These are phyloP conservation scores for Curvularia lunata DNA, from an alignment of 2,329 filamentous ascomycete species.

Conservation along the genomic window DNA sequence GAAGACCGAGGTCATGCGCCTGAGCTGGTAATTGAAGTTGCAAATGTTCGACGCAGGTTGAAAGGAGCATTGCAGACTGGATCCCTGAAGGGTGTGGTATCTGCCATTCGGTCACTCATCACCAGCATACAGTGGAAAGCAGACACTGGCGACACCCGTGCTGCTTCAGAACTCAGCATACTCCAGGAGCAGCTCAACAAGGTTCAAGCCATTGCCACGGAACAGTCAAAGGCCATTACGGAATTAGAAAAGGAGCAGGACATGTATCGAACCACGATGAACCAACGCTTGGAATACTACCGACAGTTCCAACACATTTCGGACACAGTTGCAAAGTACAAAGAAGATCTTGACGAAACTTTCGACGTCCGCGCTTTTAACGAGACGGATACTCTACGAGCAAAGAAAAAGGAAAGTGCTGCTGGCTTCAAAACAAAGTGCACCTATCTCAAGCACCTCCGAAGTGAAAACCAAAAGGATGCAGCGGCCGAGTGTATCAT, in stretches of 20 bases:
- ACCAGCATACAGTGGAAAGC: slow-evolving; percentile 66
- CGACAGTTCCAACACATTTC: slow-evolving; percentile 89
- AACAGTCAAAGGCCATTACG: slow-evolving; percentile 59
- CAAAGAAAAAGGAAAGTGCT: slow-evolving; percentile 63
- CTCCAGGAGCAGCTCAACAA: slow-evolving; percentile 67
- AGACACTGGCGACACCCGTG: slow-evolving; percentile 61
- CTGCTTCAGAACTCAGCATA: slow-evolving; percentile 68
- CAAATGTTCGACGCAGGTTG: slow-evolving; percentile 55
- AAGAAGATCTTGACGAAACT: slow-evolving; percentile 65
- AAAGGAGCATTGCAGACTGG: slow-evolving; percentile 60
- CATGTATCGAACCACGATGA: slow-evolving; percentile 78
- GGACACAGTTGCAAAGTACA: slow-evolving; percentile 79
- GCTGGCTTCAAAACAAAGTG: slow-evolving; percentile 72
- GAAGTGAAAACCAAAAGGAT: slow-evolving; percentile 66
- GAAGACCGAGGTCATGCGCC: slow-evolving; percentile 71
- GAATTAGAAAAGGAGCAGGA: slow-evolving; percentile 74
- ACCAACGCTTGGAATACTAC: slow-evolving; percentile 86
- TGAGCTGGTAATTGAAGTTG: slow-evolving; percentile 64
- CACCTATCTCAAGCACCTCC: slow-evolving; percentile 72
- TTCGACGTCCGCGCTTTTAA: slow-evolving; percentile 60
- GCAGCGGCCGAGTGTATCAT: slow-evolving; percentile 76
- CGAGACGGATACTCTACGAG: slow-evolving; percentile 55
- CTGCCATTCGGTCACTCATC: slow-evolving; percentile 70
- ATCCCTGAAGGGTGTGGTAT: slow-evolving; percentile 74
- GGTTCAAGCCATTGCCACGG: slow-evolving; percentile 60